Percentiles rank a stretch among this genome's conserved stretches.
Evolutionary conservation across 2,329 filamentous ascomycete species (phyloP).

Genomic region (Colletotrichum sp.): DNA sequence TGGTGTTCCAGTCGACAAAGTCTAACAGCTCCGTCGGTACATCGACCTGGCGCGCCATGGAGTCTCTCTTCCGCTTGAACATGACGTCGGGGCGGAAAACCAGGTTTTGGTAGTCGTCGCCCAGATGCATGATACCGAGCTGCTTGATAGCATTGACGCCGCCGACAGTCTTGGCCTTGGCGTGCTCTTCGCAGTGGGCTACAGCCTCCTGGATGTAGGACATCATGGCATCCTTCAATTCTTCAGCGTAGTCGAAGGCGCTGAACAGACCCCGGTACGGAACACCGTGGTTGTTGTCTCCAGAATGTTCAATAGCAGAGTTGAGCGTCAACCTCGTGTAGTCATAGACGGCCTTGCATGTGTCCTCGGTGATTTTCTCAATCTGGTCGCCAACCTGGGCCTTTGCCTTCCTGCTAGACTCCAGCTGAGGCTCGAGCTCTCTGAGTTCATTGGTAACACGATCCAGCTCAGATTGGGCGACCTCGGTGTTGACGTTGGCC

Average conservation of each 20-base stretch:
- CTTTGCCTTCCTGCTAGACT: constrained; percentile 82
- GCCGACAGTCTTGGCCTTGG: constrained; percentile 75
- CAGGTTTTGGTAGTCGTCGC: constrained; percentile 83
- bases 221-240: constrained; percentile 90
- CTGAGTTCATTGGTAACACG: constrained; percentile 81
- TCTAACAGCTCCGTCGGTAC: constrained; percentile 89
- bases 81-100: constrained; percentile 92
- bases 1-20: constrained; percentile 85
- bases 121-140: constrained; percentile 85
- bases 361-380: constrained; percentile 82
- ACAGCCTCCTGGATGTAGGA: constrained; percentile 85
- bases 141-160: constrained; percentile 90
- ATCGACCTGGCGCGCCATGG: constrained; percentile 82
- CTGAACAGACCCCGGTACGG: constrained; percentile 85
- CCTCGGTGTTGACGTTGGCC: constrained; percentile 85
- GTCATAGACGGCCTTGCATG: constrained; percentile 84
- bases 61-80: constrained; percentile 85
- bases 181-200: constrained; percentile 81
- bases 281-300: constrained; percentile 79
- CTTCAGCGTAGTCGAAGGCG: constrained; percentile 91
- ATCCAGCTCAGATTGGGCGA: constrained; percentile 84
- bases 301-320: constrained; percentile 77
- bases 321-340: constrained; percentile 79
- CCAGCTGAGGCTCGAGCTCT: constrained; percentile 84
- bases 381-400: constrained; percentile 81